Percentiles rank a stretch among this genome's conserved stretches.
phyloP scores from a whole-genome alignment of 2,329 filamentous ascomycete species.

The Penicillium oxalicum region DNA sequence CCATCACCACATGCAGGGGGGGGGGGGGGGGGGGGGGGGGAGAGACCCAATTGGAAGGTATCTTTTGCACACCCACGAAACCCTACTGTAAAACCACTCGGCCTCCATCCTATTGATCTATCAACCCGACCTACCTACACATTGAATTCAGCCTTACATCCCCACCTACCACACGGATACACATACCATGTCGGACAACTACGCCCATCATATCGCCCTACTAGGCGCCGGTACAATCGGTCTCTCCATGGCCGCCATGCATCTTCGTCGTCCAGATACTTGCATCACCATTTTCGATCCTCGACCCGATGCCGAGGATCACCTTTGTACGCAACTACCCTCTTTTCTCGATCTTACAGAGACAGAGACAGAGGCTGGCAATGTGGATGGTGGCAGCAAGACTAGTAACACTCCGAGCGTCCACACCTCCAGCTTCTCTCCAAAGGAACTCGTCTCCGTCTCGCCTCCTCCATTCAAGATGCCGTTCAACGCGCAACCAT shows the following conservation, averaged over 20 bases:
- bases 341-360: slow-evolving; percentile 31
- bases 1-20: too few species aligned
- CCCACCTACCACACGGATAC: too few species aligned
- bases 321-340: slow-evolving; percentile 41
- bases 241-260: slow-evolving; percentile 51
- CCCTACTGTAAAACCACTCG: too few species aligned
- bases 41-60: too few species aligned
- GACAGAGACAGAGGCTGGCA: too few species aligned
- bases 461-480: slow-evolving; percentile 29
- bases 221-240: slow-evolving; percentile 46
- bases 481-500: slow-evolving; percentile 47
- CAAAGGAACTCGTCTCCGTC: slow-evolving; percentile 25
- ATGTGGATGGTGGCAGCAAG: too few species aligned
- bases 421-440: neutral
- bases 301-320: slow-evolving; percentile 42
- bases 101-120: too few species aligned
- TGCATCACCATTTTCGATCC: slow-evolving; percentile 48
- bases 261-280: slow-evolving; percentile 40
- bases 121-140: too few species aligned
- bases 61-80: too few species aligned
- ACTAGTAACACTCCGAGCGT: too few species aligned
- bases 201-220: slow-evolving; percentile 27
- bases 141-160: too few species aligned
- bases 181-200: neutral
- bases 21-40: too few species aligned